These are phyloP conservation scores for peach (Prunus persica) DNA, from an alignment of 306 rosid genomes.

Conservation along the genomic window Prunus_persica_NCBIv2 NC_034009.1:23565001-23565500, in stretches of 20 bases:
- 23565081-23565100: neutral
- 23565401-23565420: constrained; percentile 62
- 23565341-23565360: constrained; percentile 90
- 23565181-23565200: constrained; percentile 51
- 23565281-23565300: constrained; percentile 86
- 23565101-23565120: neutral
- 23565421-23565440: constrained; percentile 51
- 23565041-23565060: neutral
- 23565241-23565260: constrained; percentile 69
- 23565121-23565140: neutral
- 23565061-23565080: neutral
- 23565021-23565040: neutral
- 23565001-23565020: neutral
- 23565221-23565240: constrained; percentile 34
- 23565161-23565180: constrained; percentile 36
- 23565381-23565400: constrained; percentile 77
- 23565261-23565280: constrained; percentile 84
- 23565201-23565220: constrained; percentile 56
- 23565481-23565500: constrained; percentile 93
- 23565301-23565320: constrained; percentile 99
- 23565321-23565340: constrained; percentile 76
- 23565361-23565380: constrained; percentile 85
- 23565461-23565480: constrained; percentile 83
- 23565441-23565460: constrained; percentile 89
- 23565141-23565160: neutral